A percentile compares a stretch with the other conserved stretches of the same genome.
Conservation (phyloP, 495 filamentous ascomycete species). For the Talaromyces nanjingensis region DNA sequence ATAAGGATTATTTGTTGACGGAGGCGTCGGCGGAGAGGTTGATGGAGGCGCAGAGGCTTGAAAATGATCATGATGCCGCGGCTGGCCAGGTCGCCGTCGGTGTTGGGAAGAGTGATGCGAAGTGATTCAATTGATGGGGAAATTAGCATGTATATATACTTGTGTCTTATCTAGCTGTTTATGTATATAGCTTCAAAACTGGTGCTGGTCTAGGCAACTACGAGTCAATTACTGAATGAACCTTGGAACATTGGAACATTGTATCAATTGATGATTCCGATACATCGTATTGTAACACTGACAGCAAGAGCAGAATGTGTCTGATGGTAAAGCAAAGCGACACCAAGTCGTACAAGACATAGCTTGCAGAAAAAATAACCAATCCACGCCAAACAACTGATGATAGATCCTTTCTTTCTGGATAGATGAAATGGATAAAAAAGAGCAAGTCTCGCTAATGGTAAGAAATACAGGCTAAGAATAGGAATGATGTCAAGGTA, state of each 20-base stretch:
- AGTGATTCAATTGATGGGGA: neutral
- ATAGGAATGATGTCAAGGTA: neutral
- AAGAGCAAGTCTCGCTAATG: conserved; percentile 4
- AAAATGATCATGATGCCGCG: conserved; percentile 15
- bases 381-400: neutral
- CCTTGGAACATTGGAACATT: neutral
- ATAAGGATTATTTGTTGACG: conserved; percentile 30
- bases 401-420: neutral
- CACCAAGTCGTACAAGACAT: neutral
- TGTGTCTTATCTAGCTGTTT: neutral
- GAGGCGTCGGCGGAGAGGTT: conserved; percentile 35
- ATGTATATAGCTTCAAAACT: neutral
- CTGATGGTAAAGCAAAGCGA: neutral
- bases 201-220: neutral
- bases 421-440: neutral
- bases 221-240: neutral
- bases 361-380: neutral
- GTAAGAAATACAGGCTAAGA: conserved; percentile 8
- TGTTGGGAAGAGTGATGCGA: neutral
- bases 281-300: neutral
- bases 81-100: neutral
- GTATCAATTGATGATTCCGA: neutral
- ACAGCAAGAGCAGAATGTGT: neutral
- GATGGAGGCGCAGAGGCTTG: conserved; percentile 33
- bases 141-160: neutral